A percentile compares a stretch with the other conserved stretches of the same genome.
Conservation (phyloP, 306 rosid species). For the Glycine tomentella region DNA sequence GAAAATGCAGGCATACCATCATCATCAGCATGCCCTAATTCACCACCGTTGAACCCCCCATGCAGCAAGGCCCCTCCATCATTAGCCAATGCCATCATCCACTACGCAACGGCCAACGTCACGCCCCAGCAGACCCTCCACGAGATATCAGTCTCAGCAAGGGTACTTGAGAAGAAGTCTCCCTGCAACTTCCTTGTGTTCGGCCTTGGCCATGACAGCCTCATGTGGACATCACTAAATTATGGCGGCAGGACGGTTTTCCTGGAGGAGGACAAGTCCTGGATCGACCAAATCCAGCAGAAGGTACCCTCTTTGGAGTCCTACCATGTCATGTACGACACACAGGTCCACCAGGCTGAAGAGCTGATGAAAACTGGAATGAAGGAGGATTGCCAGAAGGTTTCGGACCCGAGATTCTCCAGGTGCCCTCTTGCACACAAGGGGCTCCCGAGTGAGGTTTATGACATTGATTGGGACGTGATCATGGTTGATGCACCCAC, state of each 20-base stretch:
- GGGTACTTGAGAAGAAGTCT: slow-evolving; percentile 64
- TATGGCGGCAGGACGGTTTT: slow-evolving; percentile 86
- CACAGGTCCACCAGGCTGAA: slow-evolving; percentile 73
- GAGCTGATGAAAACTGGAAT: slow-evolving; percentile 58
- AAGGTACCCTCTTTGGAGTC: slow-evolving; percentile 67
- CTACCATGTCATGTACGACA: slow-evolving; percentile 77
- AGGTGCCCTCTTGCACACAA: slow-evolving; percentile 72
- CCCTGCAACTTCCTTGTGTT: slow-evolving; percentile 92
- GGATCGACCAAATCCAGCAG: slow-evolving; percentile 70
- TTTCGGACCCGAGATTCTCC: slow-evolving; percentile 76
- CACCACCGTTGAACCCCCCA: slow-evolving; percentile 28
- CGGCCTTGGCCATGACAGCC: slow-evolving; percentile 91
- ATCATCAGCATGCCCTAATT: slow-evolving; percentile 28
- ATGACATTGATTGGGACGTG: slow-evolving; percentile 85
- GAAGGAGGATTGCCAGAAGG: slow-evolving; percentile 62
- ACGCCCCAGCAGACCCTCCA: slow-evolving; percentile 87
- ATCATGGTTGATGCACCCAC: slow-evolving; percentile 99
- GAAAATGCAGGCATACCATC: not conserved
- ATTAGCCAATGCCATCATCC: slow-evolving; percentile 75
- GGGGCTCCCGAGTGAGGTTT: slow-evolving; percentile 72
- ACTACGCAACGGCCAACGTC: slow-evolving; percentile 79
- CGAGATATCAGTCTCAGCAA: slow-evolving; percentile 80
- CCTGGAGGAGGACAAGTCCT: slow-evolving; percentile 80
- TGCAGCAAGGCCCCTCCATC: slow-evolving; percentile 83
- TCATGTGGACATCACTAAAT: slow-evolving; percentile 93